Conservation (phyloP, 352 stramenopile species). For the Phytophthora sp. region DNA sequence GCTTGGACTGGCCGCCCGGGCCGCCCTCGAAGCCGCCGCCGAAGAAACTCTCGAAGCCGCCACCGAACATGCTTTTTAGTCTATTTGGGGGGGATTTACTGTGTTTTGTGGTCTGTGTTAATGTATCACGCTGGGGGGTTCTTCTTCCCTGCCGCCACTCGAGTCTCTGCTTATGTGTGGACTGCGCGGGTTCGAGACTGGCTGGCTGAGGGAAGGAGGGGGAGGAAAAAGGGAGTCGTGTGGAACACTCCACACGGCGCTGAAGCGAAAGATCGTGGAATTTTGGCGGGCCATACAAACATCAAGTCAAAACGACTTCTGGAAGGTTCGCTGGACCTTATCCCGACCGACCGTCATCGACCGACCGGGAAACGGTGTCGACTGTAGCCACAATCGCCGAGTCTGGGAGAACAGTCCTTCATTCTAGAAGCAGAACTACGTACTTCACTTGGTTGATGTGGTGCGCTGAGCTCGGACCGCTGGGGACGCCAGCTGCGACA, state of each 20-base stretch:
- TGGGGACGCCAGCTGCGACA: too few relatives aligned
- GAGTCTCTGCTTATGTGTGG: constrained; percentile 29
- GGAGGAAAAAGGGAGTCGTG: constrained; percentile 33
- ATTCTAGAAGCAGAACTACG: constrained; percentile 33
- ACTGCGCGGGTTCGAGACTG: constrained; percentile 43
- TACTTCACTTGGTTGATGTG: too few relatives aligned
- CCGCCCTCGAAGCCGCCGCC: constrained; percentile 74
- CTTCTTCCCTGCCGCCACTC: constrained; percentile 5
- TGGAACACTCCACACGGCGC: constrained; percentile 10
- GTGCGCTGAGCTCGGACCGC: neutral
- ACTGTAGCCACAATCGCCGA: constrained; percentile 10
- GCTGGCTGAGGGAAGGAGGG: constrained; percentile 24
- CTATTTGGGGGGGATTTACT: constrained; percentile 12
- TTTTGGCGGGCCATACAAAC: constrained; percentile 28
- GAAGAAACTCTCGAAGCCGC: constrained; percentile 89
- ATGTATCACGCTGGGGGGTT: constrained; percentile 32
- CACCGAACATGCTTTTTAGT: constrained; percentile 72
- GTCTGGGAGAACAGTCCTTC: too few relatives aligned
- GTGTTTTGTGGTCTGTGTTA: constrained; percentile 25
- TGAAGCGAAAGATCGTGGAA: constrained; percentile 42
- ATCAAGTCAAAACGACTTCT: constrained; percentile 30
- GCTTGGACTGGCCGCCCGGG: constrained; percentile 53
- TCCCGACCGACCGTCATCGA: constrained; percentile 20
- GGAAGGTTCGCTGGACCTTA: constrained; percentile 33
- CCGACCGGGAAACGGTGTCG: constrained; percentile 25